phyloP scores from a whole-genome alignment of 306 rosid genomes.

The Begonia masoniana region DNA sequence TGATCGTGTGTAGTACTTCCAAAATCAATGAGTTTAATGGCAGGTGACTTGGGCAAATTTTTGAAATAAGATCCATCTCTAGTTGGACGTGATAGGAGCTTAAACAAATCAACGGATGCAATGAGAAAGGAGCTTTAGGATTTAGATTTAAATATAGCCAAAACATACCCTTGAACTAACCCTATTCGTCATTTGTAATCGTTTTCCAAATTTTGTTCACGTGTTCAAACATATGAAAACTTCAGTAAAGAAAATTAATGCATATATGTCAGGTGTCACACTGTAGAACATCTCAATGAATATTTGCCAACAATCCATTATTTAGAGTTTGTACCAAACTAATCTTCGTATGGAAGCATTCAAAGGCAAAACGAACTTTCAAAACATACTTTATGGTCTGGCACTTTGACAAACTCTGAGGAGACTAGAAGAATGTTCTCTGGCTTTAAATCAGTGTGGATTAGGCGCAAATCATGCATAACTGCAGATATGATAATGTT shows the following conservation, averaged over 20 bases:
- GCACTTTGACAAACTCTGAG: conserved; percentile 27
- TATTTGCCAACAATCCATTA: too few relatives aligned
- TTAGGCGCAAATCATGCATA: conserved; percentile 38
- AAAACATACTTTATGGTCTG: conserved; percentile 29
- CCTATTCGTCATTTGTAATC: too few relatives aligned
- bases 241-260: too few relatives aligned
- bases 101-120: conserved; percentile 23
- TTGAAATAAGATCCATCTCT: conserved; percentile 33
- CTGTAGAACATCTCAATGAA: too few relatives aligned
- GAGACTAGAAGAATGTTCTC: conserved; percentile 7
- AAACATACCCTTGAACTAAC: too few relatives aligned
- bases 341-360: too few relatives aligned
- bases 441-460: conserved; percentile 42
- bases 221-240: neutral
- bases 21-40: conserved; percentile 40
- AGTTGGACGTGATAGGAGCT: neutral
- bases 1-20: conserved; percentile 40
- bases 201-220: neutral
- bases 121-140: conserved; percentile 42
- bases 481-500: conserved; percentile 13
- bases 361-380: too few relatives aligned
- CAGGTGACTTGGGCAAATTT: conserved; percentile 34
- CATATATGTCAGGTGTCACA: neutral
- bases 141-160: conserved; percentile 3
- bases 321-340: too few relatives aligned